Evolutionary conservation across 176 grass and related monocot species (phyloP).

Genomic region (Phoenix dactylifera): DNA sequence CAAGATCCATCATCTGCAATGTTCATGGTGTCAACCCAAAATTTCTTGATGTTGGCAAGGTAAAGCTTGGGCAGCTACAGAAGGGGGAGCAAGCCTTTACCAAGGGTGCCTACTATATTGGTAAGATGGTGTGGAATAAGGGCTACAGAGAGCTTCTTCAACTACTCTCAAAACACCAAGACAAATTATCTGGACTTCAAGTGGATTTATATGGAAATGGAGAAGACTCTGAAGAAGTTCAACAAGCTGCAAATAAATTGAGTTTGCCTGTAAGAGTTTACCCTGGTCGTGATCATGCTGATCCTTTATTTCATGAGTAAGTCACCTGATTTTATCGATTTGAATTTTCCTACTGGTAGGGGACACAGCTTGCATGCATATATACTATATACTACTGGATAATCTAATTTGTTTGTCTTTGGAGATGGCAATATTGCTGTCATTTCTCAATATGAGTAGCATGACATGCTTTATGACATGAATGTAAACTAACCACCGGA

Average conservation of each 20-base stretch:
- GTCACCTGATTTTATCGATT: constrained; percentile 8
- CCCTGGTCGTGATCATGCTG: constrained; percentile 81
- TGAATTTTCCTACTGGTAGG: neutral
- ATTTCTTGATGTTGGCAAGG: constrained; percentile 83
- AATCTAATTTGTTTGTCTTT: neutral
- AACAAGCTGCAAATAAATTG: constrained; percentile 45
- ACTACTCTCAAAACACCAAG: constrained; percentile 69
- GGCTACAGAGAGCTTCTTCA: constrained; percentile 87
- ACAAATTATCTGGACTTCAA: constrained; percentile 51
- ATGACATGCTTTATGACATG: too few species aligned
- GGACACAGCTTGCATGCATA: neutral
- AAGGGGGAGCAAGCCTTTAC: constrained; percentile 65
- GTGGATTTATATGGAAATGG: constrained; percentile 88
- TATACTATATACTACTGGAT: neutral
- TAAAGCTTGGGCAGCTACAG: constrained; percentile 61
- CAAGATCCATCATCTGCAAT: constrained; percentile 82
- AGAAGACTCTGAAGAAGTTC: constrained; percentile 74
- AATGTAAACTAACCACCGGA: too few species aligned
- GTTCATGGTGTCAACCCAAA: constrained; percentile 96
- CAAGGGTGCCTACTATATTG: constrained; percentile 80
- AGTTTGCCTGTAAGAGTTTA: constrained; percentile 64
- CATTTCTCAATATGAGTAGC: too few species aligned
- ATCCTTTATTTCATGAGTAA: constrained; percentile 84
- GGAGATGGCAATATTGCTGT: too few species aligned
- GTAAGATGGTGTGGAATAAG: constrained; percentile 98